Evolutionary conservation across 2,329 filamentous ascomycete species (phyloP), one percentile per base, ranked within the genome.

Genomic region (Epichloe glyceriae): DNA sequence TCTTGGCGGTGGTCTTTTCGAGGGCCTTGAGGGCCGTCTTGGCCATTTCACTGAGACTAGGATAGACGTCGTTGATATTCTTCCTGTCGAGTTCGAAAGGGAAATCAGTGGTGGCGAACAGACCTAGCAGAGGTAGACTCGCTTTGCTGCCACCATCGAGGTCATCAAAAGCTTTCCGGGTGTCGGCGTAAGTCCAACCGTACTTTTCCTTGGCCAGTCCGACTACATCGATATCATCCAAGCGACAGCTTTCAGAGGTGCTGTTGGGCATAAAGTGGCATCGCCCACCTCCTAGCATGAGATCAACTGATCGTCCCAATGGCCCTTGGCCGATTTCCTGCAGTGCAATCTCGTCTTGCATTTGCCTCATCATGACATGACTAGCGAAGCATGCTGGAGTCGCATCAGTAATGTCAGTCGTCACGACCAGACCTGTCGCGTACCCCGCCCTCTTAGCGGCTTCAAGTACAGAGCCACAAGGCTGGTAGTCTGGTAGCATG

Each of bases 321-420:
- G 88, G 86, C 46, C 95, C 86, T 55, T 91, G 81, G 38, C 93
- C 93, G 45, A 96, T 74, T 73, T 97, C 86, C 65, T 98, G 93
- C 61, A 91, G 76, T 1, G 93, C 93, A 61, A 98, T 96, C 47
- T 85, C 79, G 65, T 97, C 90, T 65, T 94, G 86, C 70, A 95
- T 87, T 53, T 75, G 71, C 47, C 93, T 81, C 56, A 80, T 73
- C 55, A 88, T 82, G 15, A 89, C 93, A 64, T 97, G 93, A 45
- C 87, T 82, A 4, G 88, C 89, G 65, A 98, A 98, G 67, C 88
- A 95, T 2, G 93, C 93, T 0, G 93, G 93, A 2, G 93, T 98
- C 4, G 93, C 93, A 70, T 98, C 93, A 4, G 93, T 96, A 54
- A 97, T 82, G 54, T 91, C 81, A 0, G 93, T 98, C 0, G 93